Base-by-base conservation (phyloP, 2,329 filamentous ascomycete genomes). In the Pseudogymnoascus sp. region DNA sequence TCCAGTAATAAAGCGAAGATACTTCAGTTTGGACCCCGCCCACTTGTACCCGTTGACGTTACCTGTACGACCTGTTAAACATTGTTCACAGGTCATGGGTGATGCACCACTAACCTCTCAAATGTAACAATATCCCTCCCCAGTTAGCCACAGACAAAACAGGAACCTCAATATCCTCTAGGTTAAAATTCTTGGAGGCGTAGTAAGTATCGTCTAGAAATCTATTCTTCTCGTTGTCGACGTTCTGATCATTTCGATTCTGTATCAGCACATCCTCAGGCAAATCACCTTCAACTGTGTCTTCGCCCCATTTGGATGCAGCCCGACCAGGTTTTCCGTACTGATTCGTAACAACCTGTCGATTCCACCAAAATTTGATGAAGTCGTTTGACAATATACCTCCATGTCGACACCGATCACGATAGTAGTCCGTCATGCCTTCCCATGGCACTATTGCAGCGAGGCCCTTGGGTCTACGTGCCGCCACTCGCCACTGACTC, bases 91-190 rank as follows among this genome's bases (percentile, higher is more conserved):
- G 2, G 11, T 23, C 21, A 14, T 23, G 12, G 11, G 23, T 47
- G 18, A 47, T 25, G 23, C 21, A 47, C 11, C 11, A 47, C 42
- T 47, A 6, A 47, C 87, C 87, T 6, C 87, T 79, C 4, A 90
- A 77, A 67, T 90, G 87, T 1, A 90, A 78, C 3, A 86, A 72
- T 59, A 90, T 90, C 1, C 86, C 86, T 10, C 86, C 87, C 86
- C 86, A 89, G 71, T 90, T 90, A 0, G 81, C 87, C 0, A 90
- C 87, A 0, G 80, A 84, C 0, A 90, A 78, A 0, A 90, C 69
- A 0, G 87, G 87, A 0, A 89, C 86, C 64, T 87, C 77, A 42
- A 90, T 88, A 65, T 90, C 84, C 14, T 76, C 80, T 71, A 88
- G 77, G 56, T 82, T 76, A 67, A 86, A 89, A 60, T 89, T 66